These are phyloP conservation scores for Globisporangium uncinulatum DNA, from an alignment of 352 stramenopile genomes.

Conservation along the genomic window DNA sequence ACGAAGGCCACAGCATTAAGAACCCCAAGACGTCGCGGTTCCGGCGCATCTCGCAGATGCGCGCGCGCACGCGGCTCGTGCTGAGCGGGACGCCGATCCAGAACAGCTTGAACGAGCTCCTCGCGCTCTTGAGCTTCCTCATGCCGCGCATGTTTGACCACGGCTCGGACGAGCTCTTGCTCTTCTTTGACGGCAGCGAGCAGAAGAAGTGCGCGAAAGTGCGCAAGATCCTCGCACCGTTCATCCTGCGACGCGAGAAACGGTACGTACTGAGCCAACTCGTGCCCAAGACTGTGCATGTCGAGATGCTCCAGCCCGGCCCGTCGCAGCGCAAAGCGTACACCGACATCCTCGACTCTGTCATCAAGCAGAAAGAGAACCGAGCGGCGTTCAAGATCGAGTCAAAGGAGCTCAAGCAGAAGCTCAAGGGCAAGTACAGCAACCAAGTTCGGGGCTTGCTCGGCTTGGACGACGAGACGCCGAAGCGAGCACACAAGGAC, in stretches of 20 bases:
- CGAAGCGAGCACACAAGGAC: conserved; percentile 1
- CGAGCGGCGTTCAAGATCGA: conserved; percentile 33
- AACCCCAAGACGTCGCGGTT: conserved; percentile 89
- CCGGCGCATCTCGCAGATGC: conserved; percentile 79
- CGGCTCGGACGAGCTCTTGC: conserved; percentile 71
- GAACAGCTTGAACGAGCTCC: conserved; percentile 86
- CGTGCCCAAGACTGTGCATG: conserved; percentile 73
- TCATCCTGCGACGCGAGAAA: conserved; percentile 96
- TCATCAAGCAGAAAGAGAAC: conserved; percentile 58
- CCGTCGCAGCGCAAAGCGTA: conserved; percentile 86
- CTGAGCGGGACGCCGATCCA: conserved; percentile 88
- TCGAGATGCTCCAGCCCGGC: conserved; percentile 83
- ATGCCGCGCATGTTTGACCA: conserved; percentile 90
- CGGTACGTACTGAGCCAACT: conserved; percentile 93
- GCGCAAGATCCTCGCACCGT: conserved; percentile 93
- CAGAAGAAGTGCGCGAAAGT: conserved; percentile 83
- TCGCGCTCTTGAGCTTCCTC: conserved; percentile 89
- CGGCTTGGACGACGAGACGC: conserved; percentile 11
- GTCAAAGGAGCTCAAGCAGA: conserved; percentile 57
- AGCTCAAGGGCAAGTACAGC: conserved; percentile 37
- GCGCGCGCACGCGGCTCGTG: conserved; percentile 65
- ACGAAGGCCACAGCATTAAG: conserved; percentile 92
- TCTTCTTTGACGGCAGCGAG: conserved; percentile 78
- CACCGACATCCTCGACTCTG: conserved; percentile 55
- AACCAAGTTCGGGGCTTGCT: conserved; percentile 45